Evolutionary conservation across 2,329 filamentous ascomycete genomes (phyloP).

Genomic region (Xylariomycetidae sp.): DNA sequence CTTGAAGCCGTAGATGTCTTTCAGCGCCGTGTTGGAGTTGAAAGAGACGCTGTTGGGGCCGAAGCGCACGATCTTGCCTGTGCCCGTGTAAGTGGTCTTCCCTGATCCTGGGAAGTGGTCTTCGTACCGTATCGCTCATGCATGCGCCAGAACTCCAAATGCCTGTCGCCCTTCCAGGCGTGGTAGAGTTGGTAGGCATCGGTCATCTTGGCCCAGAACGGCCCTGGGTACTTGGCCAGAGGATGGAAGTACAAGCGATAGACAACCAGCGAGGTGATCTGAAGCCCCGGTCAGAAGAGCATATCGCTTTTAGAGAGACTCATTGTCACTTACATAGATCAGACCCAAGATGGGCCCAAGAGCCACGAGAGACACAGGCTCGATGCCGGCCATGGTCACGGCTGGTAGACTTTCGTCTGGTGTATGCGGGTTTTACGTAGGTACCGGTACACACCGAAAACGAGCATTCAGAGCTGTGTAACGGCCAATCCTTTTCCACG

Average conservation of each 20-base stretch:
- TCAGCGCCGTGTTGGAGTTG: constrained; percentile 64
- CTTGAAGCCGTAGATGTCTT: constrained; percentile 60
- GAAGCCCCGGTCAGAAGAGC: neutral
- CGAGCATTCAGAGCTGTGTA: too few relatives aligned
- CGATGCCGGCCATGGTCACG: constrained; percentile 4
- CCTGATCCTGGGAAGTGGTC: neutral
- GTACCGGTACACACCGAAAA: too few relatives aligned
- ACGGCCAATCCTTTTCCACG: too few relatives aligned
- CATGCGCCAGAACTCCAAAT: constrained; percentile 64
- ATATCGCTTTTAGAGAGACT: too few relatives aligned
- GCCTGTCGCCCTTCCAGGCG: constrained; percentile 67
- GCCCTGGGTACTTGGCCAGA: constrained; percentile 58
- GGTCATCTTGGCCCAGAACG: constrained; percentile 57
- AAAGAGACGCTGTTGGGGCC: constrained; percentile 73
- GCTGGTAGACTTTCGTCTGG: too few relatives aligned
- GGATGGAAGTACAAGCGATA: constrained; percentile 61
- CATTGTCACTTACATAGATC: constrained; percentile 10
- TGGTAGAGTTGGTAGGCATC: constrained; percentile 64
- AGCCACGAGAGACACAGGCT: constrained; percentile 8
- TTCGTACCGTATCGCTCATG: constrained; percentile 63
- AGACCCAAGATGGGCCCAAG: constrained; percentile 6
- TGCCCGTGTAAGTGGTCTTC: constrained; percentile 6
- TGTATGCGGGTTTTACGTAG: too few relatives aligned
- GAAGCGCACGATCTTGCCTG: constrained; percentile 64
- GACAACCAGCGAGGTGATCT: constrained; percentile 33